Percentiles rank a stretch among this genome's conserved stretches.
These are phyloP conservation scores for Solanum ahanhuiri DNA, from an alignment of 257 asterid genomes.

Conservation along the genomic window DNA sequence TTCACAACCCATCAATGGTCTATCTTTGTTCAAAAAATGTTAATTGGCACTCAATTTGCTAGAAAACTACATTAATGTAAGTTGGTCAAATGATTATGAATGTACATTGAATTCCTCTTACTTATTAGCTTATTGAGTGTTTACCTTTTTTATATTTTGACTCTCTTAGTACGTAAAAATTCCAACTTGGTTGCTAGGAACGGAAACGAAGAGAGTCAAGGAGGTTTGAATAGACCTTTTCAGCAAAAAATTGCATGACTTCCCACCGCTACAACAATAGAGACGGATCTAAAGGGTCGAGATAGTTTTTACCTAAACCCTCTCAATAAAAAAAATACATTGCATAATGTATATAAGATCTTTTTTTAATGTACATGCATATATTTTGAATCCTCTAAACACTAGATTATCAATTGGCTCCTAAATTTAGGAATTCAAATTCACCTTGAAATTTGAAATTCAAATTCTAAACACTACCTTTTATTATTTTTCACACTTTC, in stretches of 20 bases:
- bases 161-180: background rate
- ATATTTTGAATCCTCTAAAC: background rate
- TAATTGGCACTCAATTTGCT: background rate
- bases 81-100: background rate
- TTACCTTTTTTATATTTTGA: background rate
- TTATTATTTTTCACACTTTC: too few relatives aligned
- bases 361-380: too few relatives aligned
- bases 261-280: background rate
- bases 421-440: too few relatives aligned
- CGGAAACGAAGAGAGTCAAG: background rate
- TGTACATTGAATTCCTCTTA: background rate
- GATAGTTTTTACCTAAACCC: background rate
- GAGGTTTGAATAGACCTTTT: background rate
- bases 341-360: background rate
- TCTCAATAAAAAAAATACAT: background rate
- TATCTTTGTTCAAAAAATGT: background rate
- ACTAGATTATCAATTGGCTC: background rate
- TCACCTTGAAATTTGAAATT: background rate
- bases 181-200: background rate
- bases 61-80: background rate
- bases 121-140: background rate
- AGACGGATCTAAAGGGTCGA: background rate
- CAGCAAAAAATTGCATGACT: background rate
- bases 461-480: too few relatives aligned
- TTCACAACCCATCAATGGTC: background rate